Conservation (phyloP, 495 filamentous ascomycete species). For the Terfezia boudieri region DNA sequence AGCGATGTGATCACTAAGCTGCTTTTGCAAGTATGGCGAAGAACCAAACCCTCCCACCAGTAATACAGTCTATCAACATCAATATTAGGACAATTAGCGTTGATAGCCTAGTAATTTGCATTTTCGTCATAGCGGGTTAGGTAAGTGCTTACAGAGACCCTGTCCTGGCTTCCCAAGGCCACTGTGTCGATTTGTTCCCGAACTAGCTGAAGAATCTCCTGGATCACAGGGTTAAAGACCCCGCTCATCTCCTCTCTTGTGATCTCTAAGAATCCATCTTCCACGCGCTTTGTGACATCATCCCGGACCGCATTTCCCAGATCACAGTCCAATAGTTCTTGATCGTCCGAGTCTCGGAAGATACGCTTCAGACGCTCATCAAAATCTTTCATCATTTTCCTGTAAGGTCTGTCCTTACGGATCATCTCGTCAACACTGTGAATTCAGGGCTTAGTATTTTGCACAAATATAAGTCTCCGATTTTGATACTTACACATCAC, state of each 20-base stretch:
- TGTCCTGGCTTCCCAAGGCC: neutral
- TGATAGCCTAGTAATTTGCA: too few species aligned
- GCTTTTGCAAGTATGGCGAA: neutral
- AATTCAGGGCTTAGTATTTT: too few species aligned
- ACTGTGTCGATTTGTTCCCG: constrained; percentile 3
- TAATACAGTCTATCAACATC: neutral
- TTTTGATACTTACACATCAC: constrained; percentile 3
- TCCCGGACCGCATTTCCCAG: constrained; percentile 4
- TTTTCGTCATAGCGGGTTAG: too few species aligned
- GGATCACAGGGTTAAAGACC: constrained; percentile 6
- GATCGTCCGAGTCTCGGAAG: constrained; percentile 6
- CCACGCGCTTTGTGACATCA: constrained; percentile 1
- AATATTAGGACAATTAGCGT: too few species aligned
- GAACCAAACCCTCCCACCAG: neutral
- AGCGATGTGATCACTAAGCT: neutral
- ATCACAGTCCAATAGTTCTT: neutral
- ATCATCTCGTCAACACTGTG: too few species aligned
- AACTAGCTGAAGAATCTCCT: constrained; percentile 6
- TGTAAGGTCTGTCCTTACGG: too few species aligned
- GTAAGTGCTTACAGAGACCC: neutral
- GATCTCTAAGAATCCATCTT: constrained; percentile 7
- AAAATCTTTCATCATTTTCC: too few species aligned
- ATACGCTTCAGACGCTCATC: neutral
- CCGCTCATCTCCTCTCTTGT: constrained; percentile 4
- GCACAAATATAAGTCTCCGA: neutral